A percentile compares a stretch with the other conserved stretches of the same genome.
phyloP scores from a whole-genome alignment of 2,329 filamentous ascomycete genomes.

The Beauveria medogensis region DNA sequence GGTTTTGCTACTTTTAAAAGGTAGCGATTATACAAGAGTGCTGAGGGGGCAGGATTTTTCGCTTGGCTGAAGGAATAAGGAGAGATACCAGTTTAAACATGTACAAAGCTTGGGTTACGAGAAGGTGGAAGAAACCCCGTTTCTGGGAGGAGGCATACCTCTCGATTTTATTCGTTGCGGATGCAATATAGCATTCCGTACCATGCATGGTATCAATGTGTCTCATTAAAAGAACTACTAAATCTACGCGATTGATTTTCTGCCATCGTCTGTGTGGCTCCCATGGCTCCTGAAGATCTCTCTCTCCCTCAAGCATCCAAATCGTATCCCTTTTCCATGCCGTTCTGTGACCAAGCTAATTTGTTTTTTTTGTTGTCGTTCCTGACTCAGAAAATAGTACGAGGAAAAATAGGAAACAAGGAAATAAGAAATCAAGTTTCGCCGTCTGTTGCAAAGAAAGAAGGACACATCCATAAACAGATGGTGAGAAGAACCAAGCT shows the following conservation, averaged over 20 bases:
- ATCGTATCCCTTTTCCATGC: neutral
- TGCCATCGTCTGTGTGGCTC: neutral
- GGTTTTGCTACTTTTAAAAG: neutral
- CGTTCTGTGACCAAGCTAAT: too few relatives aligned
- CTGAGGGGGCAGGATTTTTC: neutral
- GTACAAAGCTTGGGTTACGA: neutral
- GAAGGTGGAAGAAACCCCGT: neutral
- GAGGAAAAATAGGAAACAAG: neutral
- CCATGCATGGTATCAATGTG: too few relatives aligned
- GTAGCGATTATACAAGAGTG: neutral
- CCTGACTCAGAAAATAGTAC: too few relatives aligned
- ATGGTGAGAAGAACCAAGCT: too few relatives aligned
- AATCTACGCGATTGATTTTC: neutral
- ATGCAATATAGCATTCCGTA: neutral
- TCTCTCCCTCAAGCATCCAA: neutral
- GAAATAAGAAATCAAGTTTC: neutral
- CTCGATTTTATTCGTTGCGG: neutral
- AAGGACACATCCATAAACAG: too few relatives aligned
- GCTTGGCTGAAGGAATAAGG: neutral
- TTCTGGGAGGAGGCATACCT: neutral
- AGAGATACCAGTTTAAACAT: neutral
- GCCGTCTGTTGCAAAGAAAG: neutral
- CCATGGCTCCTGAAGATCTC: neutral
- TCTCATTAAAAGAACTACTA: neutral
- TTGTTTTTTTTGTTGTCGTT: too few relatives aligned